Conservation (phyloP, 768 basidiomycete species). For the Leccinum longicurvipes region DNA sequence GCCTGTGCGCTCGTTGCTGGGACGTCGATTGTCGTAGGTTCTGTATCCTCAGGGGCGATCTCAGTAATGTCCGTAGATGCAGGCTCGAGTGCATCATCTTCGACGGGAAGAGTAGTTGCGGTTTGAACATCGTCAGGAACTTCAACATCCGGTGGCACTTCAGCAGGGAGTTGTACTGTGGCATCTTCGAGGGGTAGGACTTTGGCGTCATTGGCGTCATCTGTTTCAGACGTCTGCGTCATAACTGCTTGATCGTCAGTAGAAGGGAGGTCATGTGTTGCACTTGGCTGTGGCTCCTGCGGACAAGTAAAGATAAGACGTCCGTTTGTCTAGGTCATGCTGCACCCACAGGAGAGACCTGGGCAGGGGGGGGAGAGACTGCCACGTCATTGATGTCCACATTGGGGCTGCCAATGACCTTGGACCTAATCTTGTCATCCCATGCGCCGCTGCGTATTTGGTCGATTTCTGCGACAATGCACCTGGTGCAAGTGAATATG, state of each 20-base stretch:
- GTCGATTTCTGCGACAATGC: slow-evolving; percentile 69
- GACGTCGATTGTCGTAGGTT: slow-evolving; percentile 3
- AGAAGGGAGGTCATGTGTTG: slow-evolving; percentile 1
- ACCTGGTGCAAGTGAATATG: slow-evolving; percentile 36
- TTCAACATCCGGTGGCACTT: not conserved
- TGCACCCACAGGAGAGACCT: slow-evolving; percentile 11
- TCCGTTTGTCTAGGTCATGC: not conserved
- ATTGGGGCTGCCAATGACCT: slow-evolving; percentile 22
- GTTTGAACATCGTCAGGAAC: slow-evolving; percentile 5
- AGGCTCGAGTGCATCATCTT: slow-evolving; percentile 8
- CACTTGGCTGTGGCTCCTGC: slow-evolving; percentile 11
- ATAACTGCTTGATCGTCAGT: slow-evolving; percentile 1
- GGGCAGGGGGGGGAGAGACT: not conserved
- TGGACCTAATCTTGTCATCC: slow-evolving; percentile 49
- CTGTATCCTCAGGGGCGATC: slow-evolving; percentile 5
- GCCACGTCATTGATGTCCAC: slow-evolving; percentile 6
- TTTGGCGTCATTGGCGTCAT: not conserved
- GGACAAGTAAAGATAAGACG: not conserved
- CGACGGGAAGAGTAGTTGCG: not conserved
- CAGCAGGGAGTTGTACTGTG: not conserved
- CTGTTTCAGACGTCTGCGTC: slow-evolving; percentile 2
- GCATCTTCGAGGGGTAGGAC: not conserved
- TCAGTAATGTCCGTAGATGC: slow-evolving; percentile 6
- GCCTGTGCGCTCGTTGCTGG: slow-evolving; percentile 3
- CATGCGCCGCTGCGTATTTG: slow-evolving; percentile 66